Evolutionary conservation across 768 basidiomycete species (phyloP), one percentile per base, ranked within the genome.

Genomic region (Rhodotorula paludigena): DNA sequence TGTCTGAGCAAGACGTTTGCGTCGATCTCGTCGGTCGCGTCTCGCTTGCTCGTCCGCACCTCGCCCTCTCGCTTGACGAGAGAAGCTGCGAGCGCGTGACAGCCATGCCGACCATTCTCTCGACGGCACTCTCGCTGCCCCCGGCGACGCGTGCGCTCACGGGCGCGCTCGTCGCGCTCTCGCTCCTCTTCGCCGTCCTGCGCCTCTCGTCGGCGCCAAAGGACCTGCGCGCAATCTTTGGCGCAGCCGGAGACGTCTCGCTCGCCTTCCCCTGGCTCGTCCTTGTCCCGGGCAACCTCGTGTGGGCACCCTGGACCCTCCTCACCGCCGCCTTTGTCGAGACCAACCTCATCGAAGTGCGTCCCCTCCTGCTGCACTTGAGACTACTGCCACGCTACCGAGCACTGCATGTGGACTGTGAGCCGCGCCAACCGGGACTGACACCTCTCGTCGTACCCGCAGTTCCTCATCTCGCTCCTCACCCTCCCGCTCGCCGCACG

Each of bases 311-410:
- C 53, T 99, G 96, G 96, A 91, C 91, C 5, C 83, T 98, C 72
- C 79, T 92, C n/a, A 92, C 89, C 9, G 88, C 90, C 5, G 87
- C 85, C 28, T 84, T 92, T 66, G 89, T 96, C 25, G 96, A 99
- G 80, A 85, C 86, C 54, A 86, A 83, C 66, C 74, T 92, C 61
- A 79, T 89, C 64, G 92, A 93, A 85, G 96, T 92, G 63, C 75
- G 87, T 82, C 36, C 30, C 14, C 12, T 10, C 33, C 35, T 28
- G 28, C 64, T 64, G 36, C 52, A 66, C n/a, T 30, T n/a, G 41
- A 41, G 41, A 10, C 12, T 10, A 41, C 12, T 11, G 41, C 41
- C 41, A 11, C 41, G 41, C 53, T 4, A 21, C 28, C 11, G 36
- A 36, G 5, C 36, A 32, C 35, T 3, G 20, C 4, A 38, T 28